Evolutionary conservation across 179 eudicot genomes (phyloP), one percentile per base, ranked within the genome.

Genomic region (Silene coronaria): DNA sequence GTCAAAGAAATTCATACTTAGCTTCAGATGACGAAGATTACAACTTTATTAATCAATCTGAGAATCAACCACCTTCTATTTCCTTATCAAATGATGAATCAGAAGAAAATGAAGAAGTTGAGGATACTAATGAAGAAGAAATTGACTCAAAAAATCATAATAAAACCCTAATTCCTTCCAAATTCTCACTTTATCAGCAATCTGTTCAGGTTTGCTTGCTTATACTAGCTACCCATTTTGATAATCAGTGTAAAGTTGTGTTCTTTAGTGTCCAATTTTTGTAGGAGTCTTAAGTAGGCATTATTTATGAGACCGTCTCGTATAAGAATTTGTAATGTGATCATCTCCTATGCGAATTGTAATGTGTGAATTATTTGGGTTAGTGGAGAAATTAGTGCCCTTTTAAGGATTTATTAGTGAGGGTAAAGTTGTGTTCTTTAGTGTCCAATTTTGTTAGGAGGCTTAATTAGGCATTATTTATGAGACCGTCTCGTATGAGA

Each of bases 161-260:
- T 22, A 71, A 62, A 71, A 82, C 69, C 45, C 59, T 64, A 65
- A 57, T 84, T 21, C 92, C 89, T 23, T 94, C 96, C 16, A 94
- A 90, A 74, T 94, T 90, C 72, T 85, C 82, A 14, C 91, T 94
- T 5, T 92, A 94, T 80, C 98, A 94, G 74, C 98, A 92, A 76
- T 92, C 98, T 71, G 98, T 94, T 27, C 98, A 93, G 93, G 98
- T 90, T 30, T 19, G 66, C 24, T 42, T 55, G 32, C 17, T 23
- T 10, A 4, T 10, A 59, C 59, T 55, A 55, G 59, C 22, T 55
- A n/a, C 59, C 59, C 59, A 4, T n/a, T 55, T 59, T 59, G 13
- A 3, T 23, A 24, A 10, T 24, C 2, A 27, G 36, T 26, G 32
- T 62, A 62, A 62, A 62, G 67, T 26, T 26, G 67, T 27, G 66